Evolutionary conservation across 2,329 filamentous ascomycete species (phyloP).

Genomic region (Penicillium paneum): DNA sequence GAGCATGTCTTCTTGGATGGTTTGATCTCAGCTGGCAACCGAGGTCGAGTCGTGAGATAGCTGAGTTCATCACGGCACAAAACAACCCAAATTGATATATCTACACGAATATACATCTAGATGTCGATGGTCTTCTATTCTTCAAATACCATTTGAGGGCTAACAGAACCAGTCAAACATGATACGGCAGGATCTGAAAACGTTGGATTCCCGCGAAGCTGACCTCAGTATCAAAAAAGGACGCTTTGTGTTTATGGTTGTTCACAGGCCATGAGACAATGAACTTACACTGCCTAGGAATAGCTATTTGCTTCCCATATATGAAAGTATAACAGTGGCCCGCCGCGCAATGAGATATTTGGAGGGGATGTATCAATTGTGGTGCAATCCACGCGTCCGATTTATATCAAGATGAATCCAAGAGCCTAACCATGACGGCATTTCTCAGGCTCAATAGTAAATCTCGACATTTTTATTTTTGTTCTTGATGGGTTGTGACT

Average conservation of each 20-base stretch:
- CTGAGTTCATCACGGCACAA: not conserved
- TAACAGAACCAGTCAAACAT: not conserved
- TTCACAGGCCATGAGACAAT: not conserved
- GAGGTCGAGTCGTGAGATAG: not conserved
- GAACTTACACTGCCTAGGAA: not conserved
- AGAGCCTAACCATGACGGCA: too few species aligned
- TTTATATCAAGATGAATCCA: not conserved
- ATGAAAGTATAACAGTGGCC: not conserved
- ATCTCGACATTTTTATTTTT: not conserved
- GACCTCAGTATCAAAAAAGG: not conserved
- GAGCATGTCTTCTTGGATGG: slow-evolving; percentile 1
- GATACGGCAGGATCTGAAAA: too few species aligned
- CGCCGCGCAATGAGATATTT: not conserved
- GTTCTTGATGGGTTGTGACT: not conserved
- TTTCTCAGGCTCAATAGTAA: not conserved
- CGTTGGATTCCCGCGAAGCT: not conserved
- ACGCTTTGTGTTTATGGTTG: too few species aligned
- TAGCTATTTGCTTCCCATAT: not conserved
- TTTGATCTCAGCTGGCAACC: not conserved
- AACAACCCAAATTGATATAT: slow-evolving; percentile 21
- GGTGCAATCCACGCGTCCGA: not conserved
- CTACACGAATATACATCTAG: slow-evolving; percentile 11
- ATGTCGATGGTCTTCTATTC: slow-evolving; percentile 17
- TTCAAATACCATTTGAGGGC: not conserved
- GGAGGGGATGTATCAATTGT: not conserved